Percentiles rank a stretch among this genome's conserved stretches.
These are phyloP conservation scores for Rhizopus delemar DNA, from an alignment of 371 early-diverging fungal genomes.

Conservation along the genomic window DNA sequence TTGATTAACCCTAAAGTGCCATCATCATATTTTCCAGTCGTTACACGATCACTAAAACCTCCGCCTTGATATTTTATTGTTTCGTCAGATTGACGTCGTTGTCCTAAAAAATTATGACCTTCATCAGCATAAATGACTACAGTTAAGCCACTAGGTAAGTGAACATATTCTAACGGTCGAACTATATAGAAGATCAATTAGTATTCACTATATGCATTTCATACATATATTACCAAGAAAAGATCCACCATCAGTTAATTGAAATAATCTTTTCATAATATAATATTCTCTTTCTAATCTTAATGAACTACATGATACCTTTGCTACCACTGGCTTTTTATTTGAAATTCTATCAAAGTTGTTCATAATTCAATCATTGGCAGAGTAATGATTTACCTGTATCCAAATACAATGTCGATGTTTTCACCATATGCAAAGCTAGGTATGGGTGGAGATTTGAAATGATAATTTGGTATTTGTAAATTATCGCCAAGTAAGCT, in stretches of 20 bases:
- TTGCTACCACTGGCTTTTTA: slow-evolving; percentile 42
- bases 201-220: neutral
- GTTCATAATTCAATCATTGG: too few relatives aligned
- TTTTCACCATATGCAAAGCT: slow-evolving; percentile 43
- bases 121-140: slow-evolving; percentile 44
- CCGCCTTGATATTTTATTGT: slow-evolving; percentile 1
- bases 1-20: neutral
- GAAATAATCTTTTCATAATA: slow-evolving; percentile 42
- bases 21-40: neutral
- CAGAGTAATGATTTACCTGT: slow-evolving; percentile 3
- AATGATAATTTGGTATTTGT: slow-evolving; percentile 48
- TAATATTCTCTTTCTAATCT: slow-evolving; percentile 46
- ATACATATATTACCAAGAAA: slow-evolving; percentile 31
- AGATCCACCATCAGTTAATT: slow-evolving; percentile 36
- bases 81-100: slow-evolving; percentile 20
- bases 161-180: slow-evolving; percentile 42
- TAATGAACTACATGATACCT: slow-evolving; percentile 41
- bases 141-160: slow-evolving; percentile 39
- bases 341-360: slow-evolving; percentile 31
- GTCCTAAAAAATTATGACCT: slow-evolving; percentile 29
- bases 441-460: slow-evolving; percentile 35
- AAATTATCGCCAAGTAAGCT: slow-evolving; percentile 26
- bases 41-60: neutral
- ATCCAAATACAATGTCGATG: slow-evolving; percentile 41
- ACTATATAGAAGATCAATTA: slow-evolving; percentile 14